These are phyloP conservation scores for Paramecium sonneborni DNA, from an alignment of 73 alveolate species.

Conservation along the genomic window DNA sequence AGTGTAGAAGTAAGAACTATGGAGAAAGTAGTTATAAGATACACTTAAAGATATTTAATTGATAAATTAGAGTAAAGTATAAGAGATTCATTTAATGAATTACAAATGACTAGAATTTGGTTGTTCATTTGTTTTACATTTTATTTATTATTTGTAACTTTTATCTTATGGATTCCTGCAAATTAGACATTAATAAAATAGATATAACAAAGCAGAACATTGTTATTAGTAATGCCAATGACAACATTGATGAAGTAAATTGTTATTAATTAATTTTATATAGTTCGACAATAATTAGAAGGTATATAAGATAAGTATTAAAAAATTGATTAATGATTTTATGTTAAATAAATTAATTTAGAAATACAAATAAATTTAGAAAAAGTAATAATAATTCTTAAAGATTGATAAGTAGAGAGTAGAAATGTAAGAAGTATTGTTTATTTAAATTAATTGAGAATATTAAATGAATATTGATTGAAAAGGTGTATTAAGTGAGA, in stretches of 20 bases:
- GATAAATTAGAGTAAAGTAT: not conserved
- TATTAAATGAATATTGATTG: not conserved
- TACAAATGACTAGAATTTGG: not conserved
- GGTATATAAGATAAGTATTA: not conserved
- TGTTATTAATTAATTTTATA: not conserved
- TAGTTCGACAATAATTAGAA: not conserved
- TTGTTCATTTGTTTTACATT: not conserved
- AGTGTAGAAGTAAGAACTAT: not conserved
- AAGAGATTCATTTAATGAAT: not conserved
- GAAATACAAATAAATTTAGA: no score
- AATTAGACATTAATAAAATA: not conserved
- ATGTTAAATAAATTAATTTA: not conserved
- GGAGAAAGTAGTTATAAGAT: not conserved
- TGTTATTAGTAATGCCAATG: not conserved
- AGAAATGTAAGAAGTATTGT: not conserved
- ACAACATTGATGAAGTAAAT: not conserved
- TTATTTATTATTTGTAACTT: not conserved
- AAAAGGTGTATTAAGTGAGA: not conserved
- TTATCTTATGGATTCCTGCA: not conserved
- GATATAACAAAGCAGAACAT: not conserved
- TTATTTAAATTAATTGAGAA: no score
- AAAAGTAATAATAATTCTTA: no score
- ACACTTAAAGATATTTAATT: slow-evolving; percentile 1
- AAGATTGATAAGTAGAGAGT: not conserved
- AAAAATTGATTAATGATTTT: not conserved